phyloP scores from a whole-genome alignment of 164 flowering plant genomes.

The Warburgia ugandensis region DNA sequence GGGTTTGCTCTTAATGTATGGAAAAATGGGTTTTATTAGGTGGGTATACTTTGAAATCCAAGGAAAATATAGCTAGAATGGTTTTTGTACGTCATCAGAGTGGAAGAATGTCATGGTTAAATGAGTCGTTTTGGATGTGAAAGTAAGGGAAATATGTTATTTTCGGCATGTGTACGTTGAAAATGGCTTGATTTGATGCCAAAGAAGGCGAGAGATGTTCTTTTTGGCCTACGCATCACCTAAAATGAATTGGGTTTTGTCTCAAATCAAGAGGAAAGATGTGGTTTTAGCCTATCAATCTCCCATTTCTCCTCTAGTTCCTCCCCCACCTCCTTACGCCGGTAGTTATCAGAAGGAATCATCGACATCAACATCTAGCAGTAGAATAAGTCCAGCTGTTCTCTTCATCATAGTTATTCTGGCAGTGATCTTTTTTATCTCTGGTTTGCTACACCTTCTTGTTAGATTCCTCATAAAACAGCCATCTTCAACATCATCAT shows the following conservation, averaged over 20 bases:
- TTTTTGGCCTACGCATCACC: constrained; percentile 5
- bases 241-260: constrained; percentile 17
- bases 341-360: constrained; percentile 20
- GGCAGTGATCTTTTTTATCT: constrained; percentile 54
- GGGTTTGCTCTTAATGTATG: neutral
- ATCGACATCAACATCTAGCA: constrained; percentile 28
- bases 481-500: constrained; percentile 35
- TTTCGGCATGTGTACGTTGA: no score
- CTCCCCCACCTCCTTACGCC: constrained; percentile 18
- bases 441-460: constrained; percentile 63
- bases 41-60: no score
- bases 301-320: constrained; percentile 15
- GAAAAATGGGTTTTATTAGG: constrained; percentile 2
- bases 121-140: no score
- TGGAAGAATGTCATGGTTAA: no score
- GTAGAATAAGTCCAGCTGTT: constrained; percentile 47
- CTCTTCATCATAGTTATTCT: constrained; percentile 47
- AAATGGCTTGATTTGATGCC: no score
- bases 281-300: constrained; percentile 20
- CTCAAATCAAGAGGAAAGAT: constrained; percentile 18
- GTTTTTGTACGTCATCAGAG: no score
- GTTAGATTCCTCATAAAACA: constrained; percentile 46
- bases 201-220: no score
- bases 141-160: no score
- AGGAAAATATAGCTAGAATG: no score